Conservation (phyloP, 2,329 filamentous ascomycete genomes). For the Dactylellina parvicollis region DNA sequence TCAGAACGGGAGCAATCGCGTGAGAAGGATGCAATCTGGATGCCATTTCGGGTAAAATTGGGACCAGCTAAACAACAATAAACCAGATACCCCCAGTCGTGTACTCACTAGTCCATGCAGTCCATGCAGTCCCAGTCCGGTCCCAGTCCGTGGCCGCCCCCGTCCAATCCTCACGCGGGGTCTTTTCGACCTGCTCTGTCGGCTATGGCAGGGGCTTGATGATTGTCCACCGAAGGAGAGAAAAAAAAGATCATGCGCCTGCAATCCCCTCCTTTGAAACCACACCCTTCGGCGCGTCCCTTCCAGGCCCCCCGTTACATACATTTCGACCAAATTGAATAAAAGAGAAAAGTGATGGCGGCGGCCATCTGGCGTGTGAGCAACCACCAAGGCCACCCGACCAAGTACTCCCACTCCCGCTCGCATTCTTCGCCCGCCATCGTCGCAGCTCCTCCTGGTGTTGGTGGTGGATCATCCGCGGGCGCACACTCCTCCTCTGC, state of each 20-base stretch:
- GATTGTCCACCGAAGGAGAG: neutral
- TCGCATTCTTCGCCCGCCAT: slow-evolving; percentile 45
- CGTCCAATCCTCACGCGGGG: slow-evolving; percentile 10
- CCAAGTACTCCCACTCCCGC: slow-evolving; percentile 40
- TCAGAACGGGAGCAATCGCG: neutral
- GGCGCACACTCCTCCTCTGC: neutral
- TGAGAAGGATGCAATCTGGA: slow-evolving; percentile 42
- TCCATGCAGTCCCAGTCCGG: neutral
- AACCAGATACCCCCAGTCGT: too few species aligned
- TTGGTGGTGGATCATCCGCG: neutral
- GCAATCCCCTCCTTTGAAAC: neutral
- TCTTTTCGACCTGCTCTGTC: slow-evolving; percentile 22
- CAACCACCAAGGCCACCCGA: slow-evolving; percentile 16
- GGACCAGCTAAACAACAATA: neutral
- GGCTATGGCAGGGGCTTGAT: slow-evolving; percentile 17
- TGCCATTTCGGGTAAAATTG: slow-evolving; percentile 49
- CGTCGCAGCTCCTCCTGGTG: slow-evolving; percentile 1
- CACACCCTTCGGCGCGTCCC: slow-evolving; percentile 33
- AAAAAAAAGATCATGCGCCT: slow-evolving; percentile 44
- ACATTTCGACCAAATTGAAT: neutral
- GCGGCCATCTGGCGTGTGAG: slow-evolving; percentile 50
- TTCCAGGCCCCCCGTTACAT: slow-evolving; percentile 12
- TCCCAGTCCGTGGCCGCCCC: too few species aligned
- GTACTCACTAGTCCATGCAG: neutral
- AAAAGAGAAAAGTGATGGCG: slow-evolving; percentile 31